Percentiles rank a stretch among this genome's conserved stretches.
These are phyloP conservation scores for Melampsora larici-populina DNA, from an alignment of 1,284 basidiomycete species.

Conservation along the genomic window DNA sequence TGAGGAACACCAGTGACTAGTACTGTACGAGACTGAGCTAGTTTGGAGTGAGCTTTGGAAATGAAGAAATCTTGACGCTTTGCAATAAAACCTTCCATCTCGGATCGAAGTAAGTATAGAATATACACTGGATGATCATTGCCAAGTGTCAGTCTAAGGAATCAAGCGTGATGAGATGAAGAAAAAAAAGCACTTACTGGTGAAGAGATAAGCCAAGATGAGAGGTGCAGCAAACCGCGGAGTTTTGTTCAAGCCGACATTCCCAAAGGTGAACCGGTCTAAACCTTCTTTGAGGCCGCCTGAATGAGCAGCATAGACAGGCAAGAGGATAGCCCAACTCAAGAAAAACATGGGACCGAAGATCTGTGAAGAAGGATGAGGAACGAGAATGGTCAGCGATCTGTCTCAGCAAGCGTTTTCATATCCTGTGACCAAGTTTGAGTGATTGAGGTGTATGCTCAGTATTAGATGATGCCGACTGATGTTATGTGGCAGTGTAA, in stretches of 20 bases:
- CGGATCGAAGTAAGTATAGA: conserved; percentile 71
- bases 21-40: conserved; percentile 80
- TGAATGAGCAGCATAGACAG: conserved; percentile 58
- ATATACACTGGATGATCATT: conserved; percentile 65
- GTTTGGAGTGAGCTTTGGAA: conserved; percentile 66
- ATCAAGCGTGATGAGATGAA: not conserved
- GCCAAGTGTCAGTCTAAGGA: not conserved
- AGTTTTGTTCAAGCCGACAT: conserved; percentile 62
- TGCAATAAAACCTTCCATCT: conserved; percentile 75
- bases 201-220: conserved; percentile 69
- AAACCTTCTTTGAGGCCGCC: conserved; percentile 63
- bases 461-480: conserved; percentile 59
- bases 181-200: conserved; percentile 59
- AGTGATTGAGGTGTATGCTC: not conserved
- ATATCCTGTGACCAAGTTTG: not conserved
- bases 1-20: conserved; percentile 84
- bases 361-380: conserved; percentile 64
- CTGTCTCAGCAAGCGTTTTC: no score
- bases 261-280: conserved; percentile 75
- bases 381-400: conserved; percentile 58
- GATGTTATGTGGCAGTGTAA: conserved; percentile 36
- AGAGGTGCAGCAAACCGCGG: conserved; percentile 71
- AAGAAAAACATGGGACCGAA: conserved; percentile 46
- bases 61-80: conserved; percentile 81
- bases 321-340: conserved; percentile 60